Percentiles rank a stretch among this genome's conserved stretches.
Evolutionary conservation across 225 moss, liverwort and hornwort genomes (phyloP).

Genomic region (Neckera pumila): DNA sequence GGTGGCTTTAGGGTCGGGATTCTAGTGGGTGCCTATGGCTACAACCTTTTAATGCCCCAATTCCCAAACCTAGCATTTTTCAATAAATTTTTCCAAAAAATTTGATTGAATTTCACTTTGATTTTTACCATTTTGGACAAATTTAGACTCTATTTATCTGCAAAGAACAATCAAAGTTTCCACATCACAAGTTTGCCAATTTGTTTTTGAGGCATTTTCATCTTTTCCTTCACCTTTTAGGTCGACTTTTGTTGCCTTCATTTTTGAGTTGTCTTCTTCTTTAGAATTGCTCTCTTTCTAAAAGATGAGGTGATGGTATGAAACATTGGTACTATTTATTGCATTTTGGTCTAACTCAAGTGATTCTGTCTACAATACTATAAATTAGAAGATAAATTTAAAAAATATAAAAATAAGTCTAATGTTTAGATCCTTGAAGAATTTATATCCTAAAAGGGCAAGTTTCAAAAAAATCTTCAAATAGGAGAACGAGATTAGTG

Average conservation of each 20-base stretch:
- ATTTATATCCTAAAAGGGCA: too few relatives aligned
- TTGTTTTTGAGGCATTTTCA: neutral
- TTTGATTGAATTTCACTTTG: neutral
- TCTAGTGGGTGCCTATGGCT: rapidly evolving
- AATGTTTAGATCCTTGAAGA: too few relatives aligned
- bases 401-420: too few relatives aligned
- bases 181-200: neutral
- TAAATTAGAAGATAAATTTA: too few relatives aligned
- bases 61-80: neutral
- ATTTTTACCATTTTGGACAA: neutral
- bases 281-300: too few relatives aligned
- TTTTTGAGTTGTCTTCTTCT: neutral
- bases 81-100: neutral
- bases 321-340: too few relatives aligned
- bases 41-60: too few relatives aligned
- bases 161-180: neutral
- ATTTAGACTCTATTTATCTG: rapidly evolving
- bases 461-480: too few relatives aligned
- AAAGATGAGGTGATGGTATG: too few relatives aligned
- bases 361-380: too few relatives aligned
- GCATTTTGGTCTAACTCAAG: too few relatives aligned
- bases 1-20: rapidly evolving
- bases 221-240: neutral
- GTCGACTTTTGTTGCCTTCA: neutral
- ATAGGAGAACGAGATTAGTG: too few relatives aligned